A percentile compares a stretch with the other conserved stretches of the same genome.
Evolutionary conservation across 1,284 basidiomycete species (phyloP).

Genomic region (Pyrrhoderma lamaoense): DNA sequence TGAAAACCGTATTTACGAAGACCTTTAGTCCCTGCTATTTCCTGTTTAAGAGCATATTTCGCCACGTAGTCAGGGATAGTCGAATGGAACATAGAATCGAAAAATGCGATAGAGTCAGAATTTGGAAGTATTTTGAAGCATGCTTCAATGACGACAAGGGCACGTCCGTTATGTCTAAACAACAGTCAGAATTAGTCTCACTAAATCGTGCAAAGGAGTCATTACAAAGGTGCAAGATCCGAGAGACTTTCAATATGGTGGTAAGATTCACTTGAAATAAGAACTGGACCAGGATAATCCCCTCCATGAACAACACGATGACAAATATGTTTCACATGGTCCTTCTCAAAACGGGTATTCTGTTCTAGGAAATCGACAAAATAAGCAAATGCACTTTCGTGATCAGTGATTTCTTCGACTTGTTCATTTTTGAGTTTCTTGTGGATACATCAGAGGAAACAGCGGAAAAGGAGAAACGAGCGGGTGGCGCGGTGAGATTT

Average conservation of each 20-base stretch:
- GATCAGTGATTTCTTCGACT: constrained; percentile 39
- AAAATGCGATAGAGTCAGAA: constrained; percentile 61
- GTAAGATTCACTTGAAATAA: constrained; percentile 55
- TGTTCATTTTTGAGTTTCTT: constrained; percentile 32
- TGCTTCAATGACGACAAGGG: constrained; percentile 52
- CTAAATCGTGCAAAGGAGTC: constrained; percentile 20
- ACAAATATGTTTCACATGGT: constrained; percentile 48
- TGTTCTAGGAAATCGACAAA: constrained; percentile 47
- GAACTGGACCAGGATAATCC: constrained; percentile 57
- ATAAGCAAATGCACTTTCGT: constrained; percentile 56
- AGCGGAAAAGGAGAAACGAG: constrained; percentile 40
- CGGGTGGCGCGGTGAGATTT: constrained; percentile 50
- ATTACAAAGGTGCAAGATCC: constrained; percentile 74
- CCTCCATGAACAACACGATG: constrained; percentile 84
- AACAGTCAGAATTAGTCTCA: background rate
- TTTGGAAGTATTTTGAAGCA: constrained; percentile 58
- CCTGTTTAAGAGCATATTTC: constrained; percentile 68
- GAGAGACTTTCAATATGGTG: constrained; percentile 68
- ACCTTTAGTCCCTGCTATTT: constrained; percentile 52
- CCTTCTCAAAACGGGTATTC: constrained; percentile 37
- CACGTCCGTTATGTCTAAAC: constrained; percentile 52
- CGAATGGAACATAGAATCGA: constrained; percentile 82
- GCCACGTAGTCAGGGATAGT: constrained; percentile 68
- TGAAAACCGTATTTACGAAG: constrained; percentile 88
- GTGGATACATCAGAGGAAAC: constrained; percentile 22